These are phyloP conservation scores for Warburgia ugandensis DNA, from an alignment of 164 flowering plant species.

Conservation along the genomic window DNA sequence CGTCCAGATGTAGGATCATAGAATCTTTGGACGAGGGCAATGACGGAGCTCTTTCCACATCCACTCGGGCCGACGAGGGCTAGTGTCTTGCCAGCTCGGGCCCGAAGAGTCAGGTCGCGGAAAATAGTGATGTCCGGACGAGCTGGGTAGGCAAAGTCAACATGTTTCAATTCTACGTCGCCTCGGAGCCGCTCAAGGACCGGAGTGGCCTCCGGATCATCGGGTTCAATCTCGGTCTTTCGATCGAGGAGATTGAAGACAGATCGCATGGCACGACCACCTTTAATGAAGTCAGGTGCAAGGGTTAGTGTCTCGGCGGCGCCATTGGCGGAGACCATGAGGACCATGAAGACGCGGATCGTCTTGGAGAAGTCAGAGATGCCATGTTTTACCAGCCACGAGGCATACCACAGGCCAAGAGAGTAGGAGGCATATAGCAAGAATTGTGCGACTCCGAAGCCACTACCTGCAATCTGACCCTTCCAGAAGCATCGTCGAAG, in stretches of 20 bases:
- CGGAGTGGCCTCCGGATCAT: conserved; percentile 57
- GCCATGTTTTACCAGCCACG: conserved; percentile 96
- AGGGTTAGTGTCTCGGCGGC: conserved; percentile 97
- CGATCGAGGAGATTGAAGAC: conserved; percentile 92
- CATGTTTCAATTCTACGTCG: conserved; percentile 84
- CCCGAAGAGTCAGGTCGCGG: conserved; percentile 76
- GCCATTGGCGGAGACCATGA: conserved; percentile 98
- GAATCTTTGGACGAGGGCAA: conserved; percentile 71
- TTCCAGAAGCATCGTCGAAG: conserved; percentile 84
- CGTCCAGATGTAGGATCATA: conserved; percentile 92
- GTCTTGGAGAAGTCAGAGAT: conserved; percentile 95
- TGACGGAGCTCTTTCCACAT: conserved; percentile 89
- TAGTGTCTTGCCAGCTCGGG: conserved; percentile 83
- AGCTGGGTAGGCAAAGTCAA: conserved; percentile 83
- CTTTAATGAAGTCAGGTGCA: conserved; percentile 96
- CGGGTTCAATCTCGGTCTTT: conserved; percentile 90
- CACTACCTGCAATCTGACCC: conserved; percentile 94
- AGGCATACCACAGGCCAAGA: conserved; percentile 94
- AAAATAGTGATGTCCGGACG: conserved; percentile 76
- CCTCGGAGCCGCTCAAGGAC: conserved; percentile 78
- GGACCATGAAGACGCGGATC: conserved; percentile 95
- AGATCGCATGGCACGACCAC: conserved; percentile 94
- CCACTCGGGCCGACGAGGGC: conserved; percentile 99
- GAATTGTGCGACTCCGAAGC: conserved; percentile 89
- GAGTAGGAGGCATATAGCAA: conserved; percentile 86